These are phyloP conservation scores for Schizonepeta tenuifolia DNA, from an alignment of 257 asterid genomes.

Conservation along the genomic window DNA sequence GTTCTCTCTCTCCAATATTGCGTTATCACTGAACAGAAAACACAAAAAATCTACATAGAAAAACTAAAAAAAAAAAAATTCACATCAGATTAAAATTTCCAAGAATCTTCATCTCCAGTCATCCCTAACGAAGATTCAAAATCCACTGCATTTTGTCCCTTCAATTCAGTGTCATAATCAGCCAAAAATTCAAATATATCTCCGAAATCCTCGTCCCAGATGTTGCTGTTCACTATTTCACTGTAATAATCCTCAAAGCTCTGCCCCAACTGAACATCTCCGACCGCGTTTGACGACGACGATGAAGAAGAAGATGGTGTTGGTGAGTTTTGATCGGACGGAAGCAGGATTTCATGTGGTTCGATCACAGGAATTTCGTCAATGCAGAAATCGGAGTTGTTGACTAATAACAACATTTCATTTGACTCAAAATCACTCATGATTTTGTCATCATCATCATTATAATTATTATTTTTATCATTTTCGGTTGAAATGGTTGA, in stretches of 20 bases:
- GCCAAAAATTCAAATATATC: slow-evolving; percentile 28
- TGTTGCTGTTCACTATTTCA: slow-evolving; percentile 43
- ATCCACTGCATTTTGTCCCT: background rate
- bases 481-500: background rate
- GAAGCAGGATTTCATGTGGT: slow-evolving; percentile 61
- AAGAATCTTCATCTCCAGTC: slow-evolving; percentile 4
- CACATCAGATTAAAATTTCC: slow-evolving; percentile 3
- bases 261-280: slow-evolving; percentile 40
- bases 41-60: background rate
- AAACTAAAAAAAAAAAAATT: background rate
- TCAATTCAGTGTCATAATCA: slow-evolving; percentile 2
- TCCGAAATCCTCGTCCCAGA: slow-evolving; percentile 53
- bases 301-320: slow-evolving; percentile 40
- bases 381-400: slow-evolving; percentile 57
- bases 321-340: slow-evolving; percentile 31
- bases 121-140: slow-evolving; percentile 11
- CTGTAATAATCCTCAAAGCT: slow-evolving; percentile 43
- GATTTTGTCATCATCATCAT: slow-evolving; percentile 1
- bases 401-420: slow-evolving; percentile 33
- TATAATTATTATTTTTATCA: background rate
- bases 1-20: background rate
- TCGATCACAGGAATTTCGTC: slow-evolving; percentile 77
- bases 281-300: slow-evolving; percentile 26
- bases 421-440: slow-evolving; percentile 26
- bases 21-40: slow-evolving; percentile 6